Evolutionary conservation across 345 rosid species (phyloP), one percentile per base, ranked within the genome.

Genomic region (Salix suchowensis): DNA sequence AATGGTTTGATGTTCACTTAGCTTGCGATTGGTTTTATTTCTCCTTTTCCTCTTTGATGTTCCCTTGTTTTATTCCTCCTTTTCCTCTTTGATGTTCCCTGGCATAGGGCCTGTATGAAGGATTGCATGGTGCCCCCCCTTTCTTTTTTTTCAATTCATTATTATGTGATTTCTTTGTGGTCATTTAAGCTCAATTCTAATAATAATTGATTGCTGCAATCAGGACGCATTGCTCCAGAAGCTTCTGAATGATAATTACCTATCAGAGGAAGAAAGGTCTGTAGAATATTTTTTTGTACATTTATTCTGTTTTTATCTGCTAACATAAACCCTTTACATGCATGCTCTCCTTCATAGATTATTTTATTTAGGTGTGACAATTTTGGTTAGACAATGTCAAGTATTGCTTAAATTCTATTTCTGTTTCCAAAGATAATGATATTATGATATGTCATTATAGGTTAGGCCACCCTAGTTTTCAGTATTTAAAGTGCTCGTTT

Each of bases 221-320:
- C 87, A 93, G 97, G 94, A 95, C 82, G 94, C 91, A 24, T 87
- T 95, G 85, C 92, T 95, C 39, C 92, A 89, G 73, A 89, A 91
- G 82, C 97, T 93, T 81, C 79, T 90, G 62, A 83, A 79, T 78
- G 94, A 88, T 67, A 83, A 85, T 77, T 88, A 70, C 89, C 82
- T 93, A 74, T 81, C 92, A 39, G 74, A 82, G 34, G 90, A 87
- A 30, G 98, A 95, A 90, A 90, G 94, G 98, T 91, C 39, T 72
- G 89, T 83, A 23, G 19, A 21, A 67, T 21, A 23, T 12, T 62
- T 62, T 62, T 62, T 13, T 9, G n/a, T 18, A 6, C 58, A 19
- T 52, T 18, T 52, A 19, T 52, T 19, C 23, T 52, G n/a, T 18
- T 46, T 52, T 52, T 52, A 50, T 52, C 23, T 52, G 7, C 23